Percentiles rank a stretch among this genome's conserved stretches.
phyloP scores from a whole-genome alignment of 2,329 filamentous ascomycete genomes.

The Aspergillus awamori region DNA sequence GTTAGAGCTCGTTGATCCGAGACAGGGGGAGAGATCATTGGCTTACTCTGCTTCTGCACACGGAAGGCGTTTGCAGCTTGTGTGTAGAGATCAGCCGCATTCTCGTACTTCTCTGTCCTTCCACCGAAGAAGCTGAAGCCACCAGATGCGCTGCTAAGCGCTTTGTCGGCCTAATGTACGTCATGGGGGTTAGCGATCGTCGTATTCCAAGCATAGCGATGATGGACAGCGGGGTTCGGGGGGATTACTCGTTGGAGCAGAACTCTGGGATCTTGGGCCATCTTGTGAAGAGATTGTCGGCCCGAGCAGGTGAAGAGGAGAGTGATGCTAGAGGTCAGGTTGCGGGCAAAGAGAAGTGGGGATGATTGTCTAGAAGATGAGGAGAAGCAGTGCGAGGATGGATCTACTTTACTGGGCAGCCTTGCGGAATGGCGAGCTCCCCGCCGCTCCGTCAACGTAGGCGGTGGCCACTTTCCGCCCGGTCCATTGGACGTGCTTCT shows the following conservation, averaged over 20 bases:
- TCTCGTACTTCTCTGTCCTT: conserved; percentile 83
- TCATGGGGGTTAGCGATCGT: conserved; percentile 34
- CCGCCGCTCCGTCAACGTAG: conserved; percentile 21
- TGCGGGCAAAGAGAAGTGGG: background rate
- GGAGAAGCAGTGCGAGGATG: conserved; percentile 7
- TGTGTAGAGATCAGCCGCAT: conserved; percentile 82
- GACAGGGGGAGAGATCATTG: conserved; percentile 26
- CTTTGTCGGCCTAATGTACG: conserved; percentile 76
- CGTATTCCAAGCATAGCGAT: conserved; percentile 21
- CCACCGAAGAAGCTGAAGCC: conserved; percentile 92
- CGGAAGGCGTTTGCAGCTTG: conserved; percentile 91
- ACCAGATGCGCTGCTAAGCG: conserved; percentile 69
- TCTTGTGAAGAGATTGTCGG: conserved; percentile 42
- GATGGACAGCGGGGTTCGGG: conserved; percentile 15
- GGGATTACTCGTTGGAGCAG: conserved; percentile 72
- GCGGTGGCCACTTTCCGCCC: conserved; percentile 23
- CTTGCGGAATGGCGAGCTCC: conserved; percentile 3
- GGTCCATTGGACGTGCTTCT: background rate
- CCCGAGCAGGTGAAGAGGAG: conserved; percentile 4
- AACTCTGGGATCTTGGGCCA: conserved; percentile 77
- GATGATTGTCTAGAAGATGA: background rate
- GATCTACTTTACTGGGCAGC: background rate
- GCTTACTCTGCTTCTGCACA: conserved; percentile 77
- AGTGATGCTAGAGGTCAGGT: conserved; percentile 7
- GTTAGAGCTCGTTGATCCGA: background rate